Evolutionary conservation across 306 rosid species (phyloP).

Genomic region (Nissolia schottii): DNA sequence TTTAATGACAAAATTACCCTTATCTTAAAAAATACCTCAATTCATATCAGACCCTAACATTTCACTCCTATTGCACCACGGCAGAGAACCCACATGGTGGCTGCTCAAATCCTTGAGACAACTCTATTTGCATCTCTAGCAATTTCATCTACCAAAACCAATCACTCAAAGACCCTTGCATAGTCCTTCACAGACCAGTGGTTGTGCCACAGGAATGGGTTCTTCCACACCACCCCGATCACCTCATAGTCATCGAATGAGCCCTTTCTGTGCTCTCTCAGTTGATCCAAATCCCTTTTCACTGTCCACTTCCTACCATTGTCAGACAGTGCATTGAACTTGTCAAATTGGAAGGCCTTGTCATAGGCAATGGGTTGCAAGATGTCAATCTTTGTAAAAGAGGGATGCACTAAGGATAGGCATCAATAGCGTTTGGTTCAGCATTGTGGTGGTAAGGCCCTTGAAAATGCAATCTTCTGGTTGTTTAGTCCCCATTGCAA

Average conservation of each 20-base stretch:
- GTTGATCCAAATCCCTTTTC: conserved; percentile 68
- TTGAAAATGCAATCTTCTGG: conserved; percentile 89
- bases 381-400: conserved; percentile 79
- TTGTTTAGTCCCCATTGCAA: conserved; percentile 92
- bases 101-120: conserved; percentile 63
- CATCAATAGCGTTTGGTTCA: conserved; percentile 73
- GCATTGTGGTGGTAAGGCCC: conserved; percentile 68
- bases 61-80: too few relatives aligned
- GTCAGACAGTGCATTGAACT: conserved; percentile 58
- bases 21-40: too few relatives aligned
- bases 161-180: conserved; percentile 74
- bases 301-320: conserved; percentile 89
- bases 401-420: conserved; percentile 88
- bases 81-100: too few relatives aligned
- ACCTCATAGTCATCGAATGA: conserved; percentile 49
- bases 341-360: conserved; percentile 61
- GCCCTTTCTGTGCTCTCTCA: conserved; percentile 38
- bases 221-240: conserved; percentile 62
- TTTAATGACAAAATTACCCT: too few relatives aligned
- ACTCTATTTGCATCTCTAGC: conserved; percentile 64
- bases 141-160: conserved; percentile 64
- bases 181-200: conserved; percentile 90
- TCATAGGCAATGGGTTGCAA: conserved; percentile 68
- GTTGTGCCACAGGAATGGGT: conserved; percentile 90
- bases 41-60: too few relatives aligned